These are phyloP conservation scores for Aspergillus niger DNA, from an alignment of 2,329 filamentous ascomycete genomes.

Conservation along the genomic window DNA sequence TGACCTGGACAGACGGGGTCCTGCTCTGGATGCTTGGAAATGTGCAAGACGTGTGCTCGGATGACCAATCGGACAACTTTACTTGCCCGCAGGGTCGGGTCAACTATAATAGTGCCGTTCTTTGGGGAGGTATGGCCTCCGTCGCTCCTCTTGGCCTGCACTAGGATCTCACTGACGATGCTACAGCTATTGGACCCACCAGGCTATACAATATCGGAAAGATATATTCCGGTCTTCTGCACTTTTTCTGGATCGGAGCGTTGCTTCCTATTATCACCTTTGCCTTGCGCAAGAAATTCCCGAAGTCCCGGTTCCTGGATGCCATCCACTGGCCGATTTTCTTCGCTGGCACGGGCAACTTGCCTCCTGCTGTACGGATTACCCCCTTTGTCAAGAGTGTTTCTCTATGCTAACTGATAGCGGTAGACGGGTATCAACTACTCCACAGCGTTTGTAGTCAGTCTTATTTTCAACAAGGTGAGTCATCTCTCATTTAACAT, in stretches of 20 bases:
- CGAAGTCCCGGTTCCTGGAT: slow-evolving; percentile 46
- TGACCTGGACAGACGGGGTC: slow-evolving; percentile 37
- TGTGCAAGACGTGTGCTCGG: slow-evolving; percentile 43
- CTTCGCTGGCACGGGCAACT: slow-evolving; percentile 27
- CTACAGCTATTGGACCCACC: slow-evolving; percentile 47
- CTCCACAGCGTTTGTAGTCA: slow-evolving; percentile 27
- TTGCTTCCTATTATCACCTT: slow-evolving; percentile 51
- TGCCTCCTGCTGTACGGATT: slow-evolving; percentile 26
- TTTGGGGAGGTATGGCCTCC: slow-evolving; percentile 44
- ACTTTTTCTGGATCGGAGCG: slow-evolving; percentile 54
- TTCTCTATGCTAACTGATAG: neutral
- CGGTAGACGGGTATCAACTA: slow-evolving; percentile 28
- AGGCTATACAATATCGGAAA: slow-evolving; percentile 49
- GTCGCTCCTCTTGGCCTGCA: too few species aligned
- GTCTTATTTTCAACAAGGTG: slow-evolving; percentile 40
- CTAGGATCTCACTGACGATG: neutral
- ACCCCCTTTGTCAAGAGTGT: neutral
- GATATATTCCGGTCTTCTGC: slow-evolving; percentile 49
- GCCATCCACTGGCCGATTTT: slow-evolving; percentile 30
- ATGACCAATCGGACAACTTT: slow-evolving; percentile 47
- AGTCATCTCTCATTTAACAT: neutral
- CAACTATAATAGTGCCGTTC: slow-evolving; percentile 48
- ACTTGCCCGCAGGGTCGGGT: slow-evolving; percentile 50
- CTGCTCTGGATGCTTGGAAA: slow-evolving; percentile 36
- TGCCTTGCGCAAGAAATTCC: slow-evolving; percentile 58